phyloP scores from a whole-genome alignment of 352 stramenopile genomes.

The Globisporangium yorkense region DNA sequence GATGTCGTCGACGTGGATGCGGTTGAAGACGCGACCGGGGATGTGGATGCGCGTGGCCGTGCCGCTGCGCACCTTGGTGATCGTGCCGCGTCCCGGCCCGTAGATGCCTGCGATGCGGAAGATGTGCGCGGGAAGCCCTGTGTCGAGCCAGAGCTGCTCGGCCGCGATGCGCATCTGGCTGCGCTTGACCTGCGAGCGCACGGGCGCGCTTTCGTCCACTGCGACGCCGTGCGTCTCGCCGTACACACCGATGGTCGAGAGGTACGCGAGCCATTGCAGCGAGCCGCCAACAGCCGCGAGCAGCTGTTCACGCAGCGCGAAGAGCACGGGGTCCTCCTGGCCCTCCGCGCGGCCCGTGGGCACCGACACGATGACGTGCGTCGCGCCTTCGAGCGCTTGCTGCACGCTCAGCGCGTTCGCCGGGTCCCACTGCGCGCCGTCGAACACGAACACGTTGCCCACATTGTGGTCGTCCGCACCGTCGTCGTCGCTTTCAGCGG shows the following conservation, averaged over 20 bases:
- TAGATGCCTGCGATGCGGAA: constrained; percentile 92
- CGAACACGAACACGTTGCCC: constrained; percentile 76
- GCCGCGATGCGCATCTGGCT: constrained; percentile 75
- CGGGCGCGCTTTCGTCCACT: constrained; percentile 79
- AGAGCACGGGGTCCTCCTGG: constrained; percentile 68
- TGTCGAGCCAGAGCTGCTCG: constrained; percentile 73
- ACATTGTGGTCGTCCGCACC: no score
- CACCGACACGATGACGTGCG: constrained; percentile 77
- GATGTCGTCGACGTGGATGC: constrained; percentile 90
- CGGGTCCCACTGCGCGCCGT: constrained; percentile 48
- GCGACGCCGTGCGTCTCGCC: constrained; percentile 80
- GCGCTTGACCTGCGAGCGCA: constrained; percentile 52
- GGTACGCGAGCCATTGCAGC: constrained; percentile 85
- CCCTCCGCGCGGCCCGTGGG: constrained; percentile 38
- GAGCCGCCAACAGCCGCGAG: constrained; percentile 31
- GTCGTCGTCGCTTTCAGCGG: background rate
- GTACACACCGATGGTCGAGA: constrained; percentile 93
- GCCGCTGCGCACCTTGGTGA: constrained; percentile 74
- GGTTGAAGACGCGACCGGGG: constrained; percentile 77
- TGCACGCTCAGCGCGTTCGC: constrained; percentile 28
- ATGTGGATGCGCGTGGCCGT: constrained; percentile 66
- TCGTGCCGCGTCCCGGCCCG: constrained; percentile 72
- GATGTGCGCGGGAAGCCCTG: constrained; percentile 64
- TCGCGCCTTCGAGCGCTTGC: constrained; percentile 46
- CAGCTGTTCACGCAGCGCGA: constrained; percentile 33